Evolutionary conservation across 2,329 filamentous ascomycete genomes (phyloP).

Genomic region (Phaeomoniella chlamydospora): DNA sequence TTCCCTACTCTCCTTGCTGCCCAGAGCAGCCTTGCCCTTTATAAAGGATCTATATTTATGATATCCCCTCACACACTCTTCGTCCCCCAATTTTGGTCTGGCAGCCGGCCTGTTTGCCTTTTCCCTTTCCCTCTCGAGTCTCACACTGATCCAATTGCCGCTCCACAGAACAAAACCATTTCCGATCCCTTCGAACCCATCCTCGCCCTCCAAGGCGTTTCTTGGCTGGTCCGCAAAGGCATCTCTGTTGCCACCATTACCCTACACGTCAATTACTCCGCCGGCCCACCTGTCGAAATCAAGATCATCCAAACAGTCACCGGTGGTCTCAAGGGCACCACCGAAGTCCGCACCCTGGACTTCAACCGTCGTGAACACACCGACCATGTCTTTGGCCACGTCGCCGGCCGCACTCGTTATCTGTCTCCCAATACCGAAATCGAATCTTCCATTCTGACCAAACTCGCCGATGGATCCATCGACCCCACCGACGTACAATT

Average conservation of each 20-base stretch:
- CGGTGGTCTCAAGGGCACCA: conserved; percentile 54
- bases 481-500: conserved; percentile 23
- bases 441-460: conserved; percentile 8
- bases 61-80: too few relatives aligned
- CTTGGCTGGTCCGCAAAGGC: conserved; percentile 59
- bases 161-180: conserved; percentile 54
- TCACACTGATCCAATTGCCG: conserved; percentile 1
- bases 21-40: too few relatives aligned
- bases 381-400: conserved; percentile 67
- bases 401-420: conserved; percentile 43
- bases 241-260: conserved; percentile 56
- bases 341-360: conserved; percentile 42
- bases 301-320: conserved; percentile 59
- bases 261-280: conserved; percentile 45
- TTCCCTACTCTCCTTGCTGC: too few relatives aligned
- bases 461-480: conserved; percentile 21
- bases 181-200: conserved; percentile 56
- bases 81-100: too few relatives aligned
- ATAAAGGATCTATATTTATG: too few relatives aligned
- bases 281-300: conserved; percentile 39
- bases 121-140: conserved; percentile 2
- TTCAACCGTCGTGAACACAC: conserved; percentile 49
- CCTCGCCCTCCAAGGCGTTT: conserved; percentile 51
- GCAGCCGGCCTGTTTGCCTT: conserved; percentile 1
- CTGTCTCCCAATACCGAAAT: background rate